A percentile compares a stretch with the other conserved stretches of the same genome.
Evolutionary conservation across 805 yeast species (phyloP).

Genomic region (Sporopachydermia lactativora): DNA sequence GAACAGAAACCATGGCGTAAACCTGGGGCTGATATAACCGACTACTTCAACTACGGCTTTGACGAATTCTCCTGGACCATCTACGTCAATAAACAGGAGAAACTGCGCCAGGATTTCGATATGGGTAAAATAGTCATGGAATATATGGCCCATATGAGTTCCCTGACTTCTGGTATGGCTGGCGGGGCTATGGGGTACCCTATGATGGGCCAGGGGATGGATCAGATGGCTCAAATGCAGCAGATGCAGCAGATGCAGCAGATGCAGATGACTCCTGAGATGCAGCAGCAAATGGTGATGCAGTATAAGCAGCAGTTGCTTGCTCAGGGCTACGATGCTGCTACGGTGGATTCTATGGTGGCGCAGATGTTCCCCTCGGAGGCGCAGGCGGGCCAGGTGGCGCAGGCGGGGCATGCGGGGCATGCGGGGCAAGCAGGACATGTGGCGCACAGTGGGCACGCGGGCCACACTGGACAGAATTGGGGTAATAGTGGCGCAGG

Average conservation of each 20-base stretch:
- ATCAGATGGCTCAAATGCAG: neutral
- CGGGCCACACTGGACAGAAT: no score
- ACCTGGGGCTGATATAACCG: slow-evolving; percentile 91
- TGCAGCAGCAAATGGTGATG: neutral
- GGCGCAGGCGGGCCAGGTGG: no score
- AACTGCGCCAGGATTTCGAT: slow-evolving; percentile 61
- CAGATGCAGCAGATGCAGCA: slow-evolving; percentile 1
- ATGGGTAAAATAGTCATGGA: slow-evolving; percentile 1
- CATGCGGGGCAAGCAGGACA: no score
- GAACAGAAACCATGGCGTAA: slow-evolving; percentile 97
- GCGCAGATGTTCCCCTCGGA: neutral
- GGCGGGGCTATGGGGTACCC: neutral
- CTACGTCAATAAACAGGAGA: slow-evolving; percentile 80
- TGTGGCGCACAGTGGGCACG: no score
- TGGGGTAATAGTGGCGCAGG: no score
- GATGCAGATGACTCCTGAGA: slow-evolving; percentile 1
- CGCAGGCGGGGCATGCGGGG: no score
- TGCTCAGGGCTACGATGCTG: neutral
- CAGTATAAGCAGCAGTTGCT: neutral
- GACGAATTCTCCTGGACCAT: slow-evolving; percentile 95
- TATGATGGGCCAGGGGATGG: neutral
- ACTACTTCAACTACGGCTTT: slow-evolving; percentile 92
- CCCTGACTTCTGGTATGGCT: neutral
- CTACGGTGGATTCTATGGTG: neutral
- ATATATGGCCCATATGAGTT: neutral